A percentile compares a stretch with the other conserved stretches of the same genome.
Evolutionary conservation across 306 rosid genomes (phyloP).

Genomic region (Glycine tomentella): DNA sequence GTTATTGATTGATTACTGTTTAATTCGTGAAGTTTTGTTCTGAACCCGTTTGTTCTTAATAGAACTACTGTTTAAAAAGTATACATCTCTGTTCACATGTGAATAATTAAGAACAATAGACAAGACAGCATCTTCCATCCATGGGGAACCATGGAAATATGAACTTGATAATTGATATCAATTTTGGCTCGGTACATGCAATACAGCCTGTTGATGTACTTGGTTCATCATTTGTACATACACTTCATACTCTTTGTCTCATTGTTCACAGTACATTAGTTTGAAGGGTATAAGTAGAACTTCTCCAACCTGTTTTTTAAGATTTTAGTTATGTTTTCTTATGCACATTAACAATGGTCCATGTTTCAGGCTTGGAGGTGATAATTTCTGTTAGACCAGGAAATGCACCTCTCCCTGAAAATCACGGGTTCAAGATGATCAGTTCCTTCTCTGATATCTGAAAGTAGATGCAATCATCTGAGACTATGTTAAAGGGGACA

Average conservation of each 20-base stretch:
- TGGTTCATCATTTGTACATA: not conserved
- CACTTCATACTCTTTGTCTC: not conserved
- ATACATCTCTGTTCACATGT: not conserved
- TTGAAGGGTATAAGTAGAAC: not conserved
- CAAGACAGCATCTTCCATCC: not conserved
- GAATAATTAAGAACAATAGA: not conserved
- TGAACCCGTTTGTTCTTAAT: not conserved
- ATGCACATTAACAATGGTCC: not conserved
- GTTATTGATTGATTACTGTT: conserved; percentile 2
- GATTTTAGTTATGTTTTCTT: not conserved
- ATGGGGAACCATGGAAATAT: not conserved
- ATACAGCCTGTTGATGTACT: conserved; percentile 11
- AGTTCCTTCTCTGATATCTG: conserved; percentile 64
- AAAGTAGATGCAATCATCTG: conserved; percentile 14
- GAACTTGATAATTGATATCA: not conserved
- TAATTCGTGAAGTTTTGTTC: not conserved
- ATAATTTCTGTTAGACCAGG: conserved; percentile 75
- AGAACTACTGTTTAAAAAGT: not conserved
- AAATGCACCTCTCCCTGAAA: conserved; percentile 75
- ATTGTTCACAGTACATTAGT: conserved; percentile 6
- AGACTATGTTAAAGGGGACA: conserved; percentile 29
- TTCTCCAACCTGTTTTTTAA: not conserved
- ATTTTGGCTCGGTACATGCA: conserved; percentile 11
- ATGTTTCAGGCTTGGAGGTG: conserved; percentile 71
- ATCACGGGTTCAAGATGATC: conserved; percentile 71